Evolutionary conservation across 345 rosid species (phyloP).

Genomic region (Jatropha curcas): DNA sequence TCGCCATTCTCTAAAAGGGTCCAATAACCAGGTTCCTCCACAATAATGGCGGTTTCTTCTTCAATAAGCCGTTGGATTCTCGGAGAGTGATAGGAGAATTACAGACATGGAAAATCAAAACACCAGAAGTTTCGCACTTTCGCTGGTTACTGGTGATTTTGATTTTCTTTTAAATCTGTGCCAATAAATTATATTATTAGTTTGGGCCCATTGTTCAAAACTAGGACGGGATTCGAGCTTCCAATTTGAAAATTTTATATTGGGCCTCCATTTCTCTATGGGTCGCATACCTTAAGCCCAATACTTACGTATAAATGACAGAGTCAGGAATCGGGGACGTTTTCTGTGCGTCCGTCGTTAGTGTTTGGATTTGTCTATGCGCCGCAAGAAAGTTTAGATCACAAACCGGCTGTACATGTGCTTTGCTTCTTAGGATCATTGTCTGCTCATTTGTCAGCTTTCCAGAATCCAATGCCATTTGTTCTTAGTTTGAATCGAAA

Average conservation of each 20-base stretch:
- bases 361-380: neutral
- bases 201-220: neutral
- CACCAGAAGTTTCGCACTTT: constrained; percentile 12
- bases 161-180: neutral
- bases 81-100: neutral
- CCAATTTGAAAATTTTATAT: no score
- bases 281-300: no score
- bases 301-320: no score
- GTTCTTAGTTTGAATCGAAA: constrained; percentile 41
- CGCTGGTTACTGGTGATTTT: no score
- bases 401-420: neutral
- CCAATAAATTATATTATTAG: neutral
- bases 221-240: no score
- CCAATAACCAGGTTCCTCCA: neutral
- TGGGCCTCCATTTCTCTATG: neutral
- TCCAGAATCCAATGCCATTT: constrained; percentile 26
- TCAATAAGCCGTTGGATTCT: neutral
- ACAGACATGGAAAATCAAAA: neutral
- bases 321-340: no score
- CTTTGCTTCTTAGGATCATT: constrained; percentile 12
- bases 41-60: neutral
- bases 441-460: constrained; percentile 31
- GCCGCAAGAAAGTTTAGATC: neutral
- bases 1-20: constrained; percentile 15
- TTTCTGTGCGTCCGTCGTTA: no score